Conservation (phyloP, 306 rosid genomes). For the Cicer bijugum region DNA sequence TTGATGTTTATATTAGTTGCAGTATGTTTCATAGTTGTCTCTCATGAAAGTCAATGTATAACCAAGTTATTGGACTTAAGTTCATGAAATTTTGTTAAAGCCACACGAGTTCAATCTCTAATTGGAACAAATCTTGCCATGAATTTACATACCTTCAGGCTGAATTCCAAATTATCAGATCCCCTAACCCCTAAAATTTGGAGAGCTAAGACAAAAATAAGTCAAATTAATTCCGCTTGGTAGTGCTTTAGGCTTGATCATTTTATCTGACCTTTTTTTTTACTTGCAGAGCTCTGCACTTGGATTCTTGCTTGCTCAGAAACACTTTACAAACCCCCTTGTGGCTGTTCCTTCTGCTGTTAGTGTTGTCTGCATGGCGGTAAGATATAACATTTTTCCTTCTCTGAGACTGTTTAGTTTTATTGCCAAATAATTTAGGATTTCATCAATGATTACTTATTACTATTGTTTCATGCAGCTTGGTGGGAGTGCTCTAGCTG, state of each 20-base stretch:
- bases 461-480: constrained; percentile 55
- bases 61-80: too few species aligned
- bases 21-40: background rate
- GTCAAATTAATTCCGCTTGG: background rate
- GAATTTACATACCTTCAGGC: too few species aligned
- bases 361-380: constrained; percentile 97
- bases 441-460: constrained; percentile 17
- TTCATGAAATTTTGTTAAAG: too few species aligned
- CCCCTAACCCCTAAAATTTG: too few species aligned
- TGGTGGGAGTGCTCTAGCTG: constrained; percentile 95
- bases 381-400: constrained; percentile 45
- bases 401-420: constrained; percentile 17
- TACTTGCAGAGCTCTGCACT: constrained; percentile 86
- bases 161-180: too few species aligned
- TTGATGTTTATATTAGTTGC: background rate
- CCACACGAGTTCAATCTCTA: too few species aligned
- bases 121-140: too few species aligned
- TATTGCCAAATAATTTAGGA: constrained; percentile 22
- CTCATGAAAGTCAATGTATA: background rate
- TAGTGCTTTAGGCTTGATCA: background rate
- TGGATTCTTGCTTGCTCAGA: constrained; percentile 93
- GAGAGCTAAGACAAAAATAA: too few species aligned
- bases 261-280: constrained; percentile 28
- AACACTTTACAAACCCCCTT: constrained; percentile 86
- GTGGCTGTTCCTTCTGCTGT: constrained; percentile 96